Evolutionary conservation across 768 basidiomycete genomes (phyloP), one percentile per base, ranked within the genome.

Genomic region (Pisolithus microcarpus): DNA sequence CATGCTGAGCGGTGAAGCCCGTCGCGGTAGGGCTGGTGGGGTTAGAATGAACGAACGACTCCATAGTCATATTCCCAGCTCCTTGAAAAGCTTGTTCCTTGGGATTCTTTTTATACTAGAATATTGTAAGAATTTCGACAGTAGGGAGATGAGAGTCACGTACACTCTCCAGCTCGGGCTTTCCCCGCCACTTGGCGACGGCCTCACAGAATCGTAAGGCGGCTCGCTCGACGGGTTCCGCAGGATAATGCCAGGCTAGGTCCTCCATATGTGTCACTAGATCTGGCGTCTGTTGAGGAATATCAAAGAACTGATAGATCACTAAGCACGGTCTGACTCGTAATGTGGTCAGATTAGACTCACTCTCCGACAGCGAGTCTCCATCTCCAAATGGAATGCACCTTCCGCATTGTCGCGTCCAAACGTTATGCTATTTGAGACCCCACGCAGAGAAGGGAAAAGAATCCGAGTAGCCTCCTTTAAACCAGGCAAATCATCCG

Each of bases 151-250:
- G 37, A 34, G 10, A 50, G 38, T 47, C 48, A 38, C 67, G 50
- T 55, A 87, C 87, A 3, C 82, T 85, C 67, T 88, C 85, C 7
- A 92, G 75, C 58, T 91, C 90, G 36, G 89, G 89, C 61, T 85
- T 87, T 3, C 89, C 89, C 57, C 88, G 72, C 90, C 89, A 92
- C 48, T 77, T 78, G 1, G 85, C 81, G 40, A 91, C 75, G 34
- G 87, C 87, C 61, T 92, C 89, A 60, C 84, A 89, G 60, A 87
- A 92, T 46, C 87, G 72, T 5, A 89, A 73, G 0, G 85, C 81
- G 26, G 85, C 82, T 18, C 87, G 76, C 60, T 92, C 89, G 15
- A 91, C 78, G 19, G 87, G 84, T 58, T 91, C 87, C 1, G 85
- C 82, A 28, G 90, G 87, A 62, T 83, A 91, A 58, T 81, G 79